Conservation (phyloP, 306 rosid genomes). For the Corylus avellana region DNA sequence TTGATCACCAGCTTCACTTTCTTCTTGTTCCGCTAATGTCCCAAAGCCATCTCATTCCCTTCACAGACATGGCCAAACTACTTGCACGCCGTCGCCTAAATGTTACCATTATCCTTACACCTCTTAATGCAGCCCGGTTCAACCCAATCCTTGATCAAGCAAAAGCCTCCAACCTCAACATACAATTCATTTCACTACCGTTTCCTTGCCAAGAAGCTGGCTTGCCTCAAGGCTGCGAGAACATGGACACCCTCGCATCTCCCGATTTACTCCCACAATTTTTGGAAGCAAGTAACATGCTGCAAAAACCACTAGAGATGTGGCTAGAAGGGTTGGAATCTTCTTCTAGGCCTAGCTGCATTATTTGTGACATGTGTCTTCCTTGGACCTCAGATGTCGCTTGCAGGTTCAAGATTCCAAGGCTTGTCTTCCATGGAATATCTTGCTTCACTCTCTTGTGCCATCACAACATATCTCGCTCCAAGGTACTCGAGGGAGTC, state of each 20-base stretch:
- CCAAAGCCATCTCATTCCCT: conserved; percentile 13
- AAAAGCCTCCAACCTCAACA: not conserved
- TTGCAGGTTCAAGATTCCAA: conserved; percentile 25
- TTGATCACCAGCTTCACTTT: not conserved
- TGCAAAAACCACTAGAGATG: conserved; percentile 17
- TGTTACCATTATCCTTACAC: not conserved
- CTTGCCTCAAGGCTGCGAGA: conserved; percentile 27
- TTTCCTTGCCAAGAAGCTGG: conserved; percentile 27
- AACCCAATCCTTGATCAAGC: not conserved
- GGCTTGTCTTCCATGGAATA: conserved; percentile 24
- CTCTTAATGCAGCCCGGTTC: conserved; percentile 1
- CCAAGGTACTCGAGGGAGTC: conserved; percentile 32
- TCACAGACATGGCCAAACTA: conserved; percentile 2
- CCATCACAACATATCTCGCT: conserved; percentile 33
- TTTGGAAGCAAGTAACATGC: conserved; percentile 11
- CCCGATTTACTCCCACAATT: not conserved
- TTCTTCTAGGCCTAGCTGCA: conserved; percentile 21
- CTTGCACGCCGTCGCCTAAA: not conserved
- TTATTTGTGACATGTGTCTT: conserved; percentile 25
- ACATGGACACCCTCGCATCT: conserved; percentile 19
- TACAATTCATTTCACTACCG: not conserved
- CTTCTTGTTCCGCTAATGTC: conserved; percentile 5
- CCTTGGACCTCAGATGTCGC: conserved; percentile 20
- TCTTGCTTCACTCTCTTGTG: conserved; percentile 22
- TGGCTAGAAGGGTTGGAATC: conserved; percentile 1